A percentile compares a stretch with the other conserved stretches of the same genome.
Evolutionary conservation across 345 rosid species (phyloP).

Genomic region (Gynandropsis gynandra): DNA sequence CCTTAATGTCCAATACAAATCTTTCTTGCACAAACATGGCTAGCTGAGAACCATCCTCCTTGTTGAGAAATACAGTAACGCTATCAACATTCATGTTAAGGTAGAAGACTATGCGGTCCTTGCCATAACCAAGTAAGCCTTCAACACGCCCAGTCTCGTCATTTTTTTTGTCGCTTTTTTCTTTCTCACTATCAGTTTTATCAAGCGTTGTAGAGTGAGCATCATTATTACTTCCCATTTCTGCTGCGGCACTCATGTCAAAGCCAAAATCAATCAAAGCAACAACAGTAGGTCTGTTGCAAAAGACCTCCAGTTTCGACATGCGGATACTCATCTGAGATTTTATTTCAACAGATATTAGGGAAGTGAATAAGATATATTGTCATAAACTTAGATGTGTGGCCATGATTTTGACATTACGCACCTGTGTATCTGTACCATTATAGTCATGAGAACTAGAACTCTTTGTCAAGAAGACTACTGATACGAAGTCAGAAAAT

Average conservation of each 20-base stretch:
- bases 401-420: constrained; percentile 22
- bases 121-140: constrained; percentile 92
- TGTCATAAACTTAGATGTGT: constrained; percentile 4
- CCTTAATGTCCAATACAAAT: constrained; percentile 86
- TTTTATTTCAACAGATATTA: constrained; percentile 27
- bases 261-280: constrained; percentile 91
- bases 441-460: constrained; percentile 79
- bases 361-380: constrained; percentile 21
- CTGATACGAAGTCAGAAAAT: constrained; percentile 72
- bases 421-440: constrained; percentile 89
- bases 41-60: constrained; percentile 95
- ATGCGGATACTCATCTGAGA: constrained; percentile 92
- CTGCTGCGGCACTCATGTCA: constrained; percentile 48
- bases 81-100: constrained; percentile 83
- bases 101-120: constrained; percentile 84
- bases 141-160: constrained; percentile 67
- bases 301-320: constrained; percentile 94
- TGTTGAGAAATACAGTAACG: constrained; percentile 83
- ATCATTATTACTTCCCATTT: constrained; percentile 29
- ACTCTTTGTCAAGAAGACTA: constrained; percentile 61
- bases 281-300: constrained; percentile 90
- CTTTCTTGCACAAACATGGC: constrained; percentile 95
- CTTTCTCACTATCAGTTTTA: constrained; percentile 43
- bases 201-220: constrained; percentile 32
- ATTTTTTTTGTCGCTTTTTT: constrained; percentile 62